Evolutionary conservation across 2,329 filamentous ascomycete species (phyloP).

Genomic region (Cercospora zeina): DNA sequence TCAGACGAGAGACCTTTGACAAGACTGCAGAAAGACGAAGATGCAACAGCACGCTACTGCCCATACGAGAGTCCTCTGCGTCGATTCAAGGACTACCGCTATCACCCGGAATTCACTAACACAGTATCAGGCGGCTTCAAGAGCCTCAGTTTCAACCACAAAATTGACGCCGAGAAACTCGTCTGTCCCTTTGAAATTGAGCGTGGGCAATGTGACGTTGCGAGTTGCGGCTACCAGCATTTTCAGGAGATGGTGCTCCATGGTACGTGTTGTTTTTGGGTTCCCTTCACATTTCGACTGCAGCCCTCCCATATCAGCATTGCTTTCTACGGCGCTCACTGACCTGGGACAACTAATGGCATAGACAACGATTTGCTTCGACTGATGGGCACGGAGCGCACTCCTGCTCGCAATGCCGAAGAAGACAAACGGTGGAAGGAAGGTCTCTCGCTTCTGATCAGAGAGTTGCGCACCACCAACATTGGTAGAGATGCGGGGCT

Average conservation of each 20-base stretch:
- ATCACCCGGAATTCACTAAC: constrained; percentile 73
- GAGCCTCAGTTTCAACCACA: constrained; percentile 91
- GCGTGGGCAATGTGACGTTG: constrained; percentile 71
- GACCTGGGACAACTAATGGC: constrained; percentile 36
- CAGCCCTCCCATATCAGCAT: neutral
- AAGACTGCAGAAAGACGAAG: constrained; percentile 21
- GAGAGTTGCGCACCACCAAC: constrained; percentile 59
- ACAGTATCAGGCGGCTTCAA: constrained; percentile 74
- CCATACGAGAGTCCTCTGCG: constrained; percentile 83
- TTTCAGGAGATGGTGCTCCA: constrained; percentile 58
- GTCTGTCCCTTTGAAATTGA: constrained; percentile 76
- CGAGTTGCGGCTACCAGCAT: constrained; percentile 75
- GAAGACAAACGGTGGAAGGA: constrained; percentile 53
- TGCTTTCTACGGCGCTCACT: constrained; percentile 26
- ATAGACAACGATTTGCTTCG: constrained; percentile 39
- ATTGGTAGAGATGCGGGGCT: constrained; percentile 63
- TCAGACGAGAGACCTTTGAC: constrained; percentile 24
- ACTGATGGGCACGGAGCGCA: constrained; percentile 33
- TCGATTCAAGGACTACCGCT: constrained; percentile 84
- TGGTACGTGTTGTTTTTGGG: constrained; percentile 24
- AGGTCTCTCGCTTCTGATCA: constrained; percentile 63
- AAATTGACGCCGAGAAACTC: constrained; percentile 72
- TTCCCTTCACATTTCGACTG: neutral
- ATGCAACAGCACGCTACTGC: constrained; percentile 38
- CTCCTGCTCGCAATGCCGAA: constrained; percentile 32